Percentiles rank a stretch among this genome's conserved stretches.
These are phyloP conservation scores for Apiotrichum sp. DNA, from an alignment of 1,284 basidiomycete species.

Conservation along the genomic window DNA sequence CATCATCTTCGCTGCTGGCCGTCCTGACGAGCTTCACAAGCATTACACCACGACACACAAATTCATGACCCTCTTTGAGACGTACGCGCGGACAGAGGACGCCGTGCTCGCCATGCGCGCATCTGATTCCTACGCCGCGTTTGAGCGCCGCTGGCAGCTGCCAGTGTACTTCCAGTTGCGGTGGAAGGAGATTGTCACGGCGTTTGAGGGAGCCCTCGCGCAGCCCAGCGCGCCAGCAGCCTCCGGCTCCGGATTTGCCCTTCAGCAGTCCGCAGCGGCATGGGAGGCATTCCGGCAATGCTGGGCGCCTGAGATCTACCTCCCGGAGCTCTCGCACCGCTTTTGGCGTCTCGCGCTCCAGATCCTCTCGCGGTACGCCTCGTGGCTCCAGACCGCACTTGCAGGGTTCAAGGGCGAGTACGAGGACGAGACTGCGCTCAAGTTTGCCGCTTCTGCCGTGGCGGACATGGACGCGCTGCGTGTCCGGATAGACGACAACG, in stretches of 20 bases:
- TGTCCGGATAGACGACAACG: constrained; percentile 7
- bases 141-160: constrained; percentile 86
- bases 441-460: constrained; percentile 29
- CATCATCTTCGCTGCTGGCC: constrained; percentile 80
- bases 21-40: constrained; percentile 84
- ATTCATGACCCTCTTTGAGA: constrained; percentile 79
- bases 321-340: constrained; percentile 68
- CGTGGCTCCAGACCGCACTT: constrained; percentile 57
- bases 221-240: neutral
- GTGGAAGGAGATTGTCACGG: constrained; percentile 86
- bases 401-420: constrained; percentile 52
- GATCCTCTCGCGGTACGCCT: constrained; percentile 68
- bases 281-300: constrained; percentile 69
- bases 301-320: constrained; percentile 77
- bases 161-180: constrained; percentile 94
- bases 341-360: constrained; percentile 87
- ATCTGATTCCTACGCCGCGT: constrained; percentile 64
- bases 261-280: constrained; percentile 60
- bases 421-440: constrained; percentile 49
- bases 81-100: constrained; percentile 67
- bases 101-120: constrained; percentile 64
- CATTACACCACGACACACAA: constrained; percentile 75
- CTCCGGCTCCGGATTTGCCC: constrained; percentile 26
- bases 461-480: constrained; percentile 30
- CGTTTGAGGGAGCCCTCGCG: constrained; percentile 62